Conservation (phyloP, 345 rosid species). For the Gossypium turneri region DNA sequence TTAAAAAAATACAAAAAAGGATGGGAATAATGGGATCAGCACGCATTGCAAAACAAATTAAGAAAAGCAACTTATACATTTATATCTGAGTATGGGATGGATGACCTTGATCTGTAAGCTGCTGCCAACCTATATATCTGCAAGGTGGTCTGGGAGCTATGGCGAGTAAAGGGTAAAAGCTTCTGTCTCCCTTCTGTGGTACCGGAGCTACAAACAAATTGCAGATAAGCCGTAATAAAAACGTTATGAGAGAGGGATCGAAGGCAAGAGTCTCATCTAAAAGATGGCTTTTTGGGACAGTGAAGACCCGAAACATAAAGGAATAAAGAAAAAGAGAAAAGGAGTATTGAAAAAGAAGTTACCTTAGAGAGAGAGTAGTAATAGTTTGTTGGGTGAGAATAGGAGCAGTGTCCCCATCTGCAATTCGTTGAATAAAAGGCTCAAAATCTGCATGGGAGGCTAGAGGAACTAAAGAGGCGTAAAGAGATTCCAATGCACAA, state of each 20-base stretch:
- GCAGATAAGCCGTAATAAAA: background rate
- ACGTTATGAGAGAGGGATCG: background rate
- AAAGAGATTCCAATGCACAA: conserved; percentile 58
- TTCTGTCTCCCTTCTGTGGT: conserved; percentile 94
- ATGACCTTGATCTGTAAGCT: conserved; percentile 84
- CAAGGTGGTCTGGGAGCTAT: conserved; percentile 74
- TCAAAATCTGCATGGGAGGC: conserved; percentile 84
- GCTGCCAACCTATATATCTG: conserved; percentile 76
- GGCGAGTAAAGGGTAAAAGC: conserved; percentile 70
- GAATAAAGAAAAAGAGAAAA: background rate
- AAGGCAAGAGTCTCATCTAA: background rate
- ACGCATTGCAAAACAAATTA: too few species aligned
- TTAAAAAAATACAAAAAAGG: background rate
- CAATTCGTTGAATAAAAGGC: conserved; percentile 74
- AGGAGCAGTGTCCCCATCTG: conserved; percentile 75
- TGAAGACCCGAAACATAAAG: too few species aligned
- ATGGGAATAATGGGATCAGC: too few species aligned
- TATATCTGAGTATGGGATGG: background rate
- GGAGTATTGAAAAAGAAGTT: background rate
- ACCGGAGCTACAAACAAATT: conserved; percentile 57
- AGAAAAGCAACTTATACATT: background rate
- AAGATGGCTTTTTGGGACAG: background rate
- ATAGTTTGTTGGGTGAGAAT: conserved; percentile 71
- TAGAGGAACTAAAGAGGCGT: conserved; percentile 65
- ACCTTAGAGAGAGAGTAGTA: conserved; percentile 74